Base-by-base conservation (phyloP, 768 basidiomycete species). In the Boletales sp. region DNA sequence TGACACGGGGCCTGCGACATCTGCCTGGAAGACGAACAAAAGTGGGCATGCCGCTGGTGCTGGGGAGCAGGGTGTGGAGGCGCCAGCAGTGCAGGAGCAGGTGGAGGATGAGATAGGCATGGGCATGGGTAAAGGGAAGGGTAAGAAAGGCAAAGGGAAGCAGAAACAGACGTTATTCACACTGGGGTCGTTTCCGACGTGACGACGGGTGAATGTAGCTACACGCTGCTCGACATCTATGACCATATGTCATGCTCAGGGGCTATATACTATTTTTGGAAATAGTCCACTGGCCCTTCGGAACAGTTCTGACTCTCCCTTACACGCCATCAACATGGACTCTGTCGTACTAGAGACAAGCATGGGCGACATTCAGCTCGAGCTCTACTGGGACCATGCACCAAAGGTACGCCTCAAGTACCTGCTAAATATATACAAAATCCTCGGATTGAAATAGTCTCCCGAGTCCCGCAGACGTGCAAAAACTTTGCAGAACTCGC, bases 371-470 rank as follows among this genome's bases (percentile, higher is more conserved):
- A 72, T 97, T 43, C 84, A 88, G 56, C 74, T 97, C 3, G 94
- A 98, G 69, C 77, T 98, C 19, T 97, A 97, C 72, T 92, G 87
- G 83, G 72, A 90, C 35, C 93, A 97, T 67, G 90, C 94, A 2
- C 94, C 93, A 65, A 79, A 75, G 70, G 78, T 79, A 50, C 48
- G 70, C 58, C 40, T 19, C 14, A 19, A 8, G 11, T 5, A 42
- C 31, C 34, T 9, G 50, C 5, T 29, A 17, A 19, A 14, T 2
- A 27, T 6, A 7, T 3, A 6, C 32, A 8, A 2, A 39, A 19
- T n/a, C 36, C 11, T 31, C 8, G n/a, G 3, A 35, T 21, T 54
- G 41, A 27, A 42, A 37, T 44, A 36, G 50, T 41, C 38, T 54
- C 41, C 50, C 51, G 57, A 41, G 49, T 51, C 47, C 50, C 51